Conservation (phyloP, 331 rosid species). For the Acacia pycnantha region DNA sequence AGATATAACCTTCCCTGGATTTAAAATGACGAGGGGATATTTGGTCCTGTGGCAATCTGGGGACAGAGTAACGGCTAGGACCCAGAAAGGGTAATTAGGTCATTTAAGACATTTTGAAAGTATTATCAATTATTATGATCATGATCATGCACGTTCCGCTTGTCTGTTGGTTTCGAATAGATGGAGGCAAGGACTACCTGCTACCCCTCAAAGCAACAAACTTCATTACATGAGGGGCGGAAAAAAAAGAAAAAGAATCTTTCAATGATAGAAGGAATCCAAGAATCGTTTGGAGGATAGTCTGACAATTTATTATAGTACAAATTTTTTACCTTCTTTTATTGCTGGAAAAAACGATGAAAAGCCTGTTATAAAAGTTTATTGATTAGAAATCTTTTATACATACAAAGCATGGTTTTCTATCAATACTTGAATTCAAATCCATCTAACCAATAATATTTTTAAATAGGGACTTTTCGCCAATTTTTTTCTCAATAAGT, state of each 20-base stretch:
- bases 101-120: constrained; percentile 39
- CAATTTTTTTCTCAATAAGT: too few relatives aligned
- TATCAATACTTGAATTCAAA: too few relatives aligned
- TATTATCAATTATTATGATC: neutral
- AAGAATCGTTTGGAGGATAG: neutral
- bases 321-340: neutral
- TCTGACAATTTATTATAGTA: neutral
- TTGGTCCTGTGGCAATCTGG: neutral
- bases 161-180: constrained; percentile 27
- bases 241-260: neutral
- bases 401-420: too few relatives aligned
- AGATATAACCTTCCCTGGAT: constrained; percentile 31
- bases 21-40: constrained; percentile 28
- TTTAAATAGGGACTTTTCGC: too few relatives aligned
- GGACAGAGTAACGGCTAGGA: constrained; percentile 83
- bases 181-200: neutral
- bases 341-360: neutral
- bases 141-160: constrained; percentile 39
- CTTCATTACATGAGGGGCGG: neutral
- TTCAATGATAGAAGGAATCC: neutral
- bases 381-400: too few relatives aligned
- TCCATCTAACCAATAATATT: too few relatives aligned
- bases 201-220: neutral
- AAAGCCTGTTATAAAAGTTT: too few relatives aligned
- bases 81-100: constrained; percentile 36